Evolutionary conservation across 2,329 filamentous ascomycete species (phyloP).

Genomic region (Penicillium sp.): DNA sequence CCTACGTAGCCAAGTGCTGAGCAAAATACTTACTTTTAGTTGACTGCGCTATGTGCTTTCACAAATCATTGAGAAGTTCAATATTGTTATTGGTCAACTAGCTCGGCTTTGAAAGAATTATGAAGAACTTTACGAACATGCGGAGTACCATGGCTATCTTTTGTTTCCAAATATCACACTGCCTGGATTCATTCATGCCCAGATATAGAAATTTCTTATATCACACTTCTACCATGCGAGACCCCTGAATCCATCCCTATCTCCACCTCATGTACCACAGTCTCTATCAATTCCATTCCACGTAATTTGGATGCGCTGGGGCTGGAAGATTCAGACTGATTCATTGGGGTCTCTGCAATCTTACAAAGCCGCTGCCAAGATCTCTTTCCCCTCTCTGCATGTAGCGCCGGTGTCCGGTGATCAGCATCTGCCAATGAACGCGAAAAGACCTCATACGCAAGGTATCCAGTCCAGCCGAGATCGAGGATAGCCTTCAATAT

Average conservation of each 20-base stretch:
- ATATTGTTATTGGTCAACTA: too few species aligned
- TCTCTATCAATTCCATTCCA: neutral
- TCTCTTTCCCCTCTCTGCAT: neutral
- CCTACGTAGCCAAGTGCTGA: too few species aligned
- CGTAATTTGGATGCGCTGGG: neutral
- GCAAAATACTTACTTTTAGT: too few species aligned
- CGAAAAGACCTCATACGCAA: neutral
- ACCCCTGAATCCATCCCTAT: neutral
- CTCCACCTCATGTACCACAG: neutral
- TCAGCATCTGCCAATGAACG: neutral
- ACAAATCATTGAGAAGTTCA: too few species aligned
- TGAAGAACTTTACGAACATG: too few species aligned
- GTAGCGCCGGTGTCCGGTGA: neutral
- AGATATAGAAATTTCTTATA: neutral
- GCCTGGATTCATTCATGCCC: too few species aligned
- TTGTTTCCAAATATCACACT: too few species aligned
- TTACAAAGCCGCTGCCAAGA: neutral
- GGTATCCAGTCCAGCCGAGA: neutral
- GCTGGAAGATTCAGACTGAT: neutral
- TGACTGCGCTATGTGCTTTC: too few species aligned
- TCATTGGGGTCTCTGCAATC: neutral
- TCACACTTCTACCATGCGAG: neutral
- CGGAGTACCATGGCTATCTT: too few species aligned
- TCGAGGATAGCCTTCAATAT: neutral
- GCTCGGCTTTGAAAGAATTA: too few species aligned